Evolutionary conservation across 495 filamentous ascomycete genomes (phyloP).

Genomic region (Aspergillus sclerotiicarbonarius): DNA sequence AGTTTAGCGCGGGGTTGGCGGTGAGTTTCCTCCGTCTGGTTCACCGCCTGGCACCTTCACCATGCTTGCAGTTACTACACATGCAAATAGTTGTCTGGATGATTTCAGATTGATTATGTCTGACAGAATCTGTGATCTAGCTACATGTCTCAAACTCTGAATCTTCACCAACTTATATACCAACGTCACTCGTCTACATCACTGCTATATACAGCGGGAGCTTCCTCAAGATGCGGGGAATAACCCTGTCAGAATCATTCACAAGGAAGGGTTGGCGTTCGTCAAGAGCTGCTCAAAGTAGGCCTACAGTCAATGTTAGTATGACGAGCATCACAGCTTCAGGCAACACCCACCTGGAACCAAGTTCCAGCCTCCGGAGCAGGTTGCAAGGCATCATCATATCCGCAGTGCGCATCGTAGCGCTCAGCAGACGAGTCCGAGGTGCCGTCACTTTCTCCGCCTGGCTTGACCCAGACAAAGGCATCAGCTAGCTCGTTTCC

Average conservation of each 20-base stretch:
- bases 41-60: constrained; percentile 28
- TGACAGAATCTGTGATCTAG: too few species aligned
- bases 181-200: too few species aligned
- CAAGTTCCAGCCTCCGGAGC: constrained; percentile 33
- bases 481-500: constrained; percentile 63
- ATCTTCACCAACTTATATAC: too few species aligned
- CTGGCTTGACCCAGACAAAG: constrained; percentile 84
- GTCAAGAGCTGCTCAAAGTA: constrained; percentile 69
- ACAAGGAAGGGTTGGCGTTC: constrained; percentile 60
- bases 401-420: constrained; percentile 73
- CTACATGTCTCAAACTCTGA: too few species aligned
- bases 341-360: constrained; percentile 56
- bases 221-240: too few species aligned
- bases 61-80: too few species aligned
- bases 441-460: constrained; percentile 79
- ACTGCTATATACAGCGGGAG: too few species aligned
- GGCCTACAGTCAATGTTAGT: constrained; percentile 20
- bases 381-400: constrained; percentile 56
- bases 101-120: too few species aligned
- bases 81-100: too few species aligned
- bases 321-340: background rate
- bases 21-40: constrained; percentile 6
- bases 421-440: constrained; percentile 57
- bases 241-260: background rate
- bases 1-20: constrained; percentile 34